Evolutionary conservation across 345 rosid species (phyloP).

Genomic region (Citrus glauca): DNA sequence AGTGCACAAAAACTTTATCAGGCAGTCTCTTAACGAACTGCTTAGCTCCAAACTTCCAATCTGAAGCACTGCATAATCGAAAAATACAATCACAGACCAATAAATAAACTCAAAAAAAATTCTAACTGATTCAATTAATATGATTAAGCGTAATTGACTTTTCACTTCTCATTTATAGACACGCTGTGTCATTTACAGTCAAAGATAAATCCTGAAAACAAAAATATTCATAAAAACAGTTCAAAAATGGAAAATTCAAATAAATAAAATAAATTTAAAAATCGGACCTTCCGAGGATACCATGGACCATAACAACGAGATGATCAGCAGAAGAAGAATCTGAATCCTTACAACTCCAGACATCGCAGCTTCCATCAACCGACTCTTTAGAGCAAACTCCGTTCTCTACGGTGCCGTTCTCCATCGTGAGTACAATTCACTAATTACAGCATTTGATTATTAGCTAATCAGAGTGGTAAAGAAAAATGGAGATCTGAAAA

Average conservation of each 20-base stretch:
- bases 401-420: slow-evolving; percentile 23
- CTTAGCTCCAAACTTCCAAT: slow-evolving; percentile 96
- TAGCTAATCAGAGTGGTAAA: no score
- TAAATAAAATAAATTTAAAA: background rate
- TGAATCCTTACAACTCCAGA: slow-evolving; percentile 63
- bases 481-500: background rate
- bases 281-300: slow-evolving; percentile 86
- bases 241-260: background rate
- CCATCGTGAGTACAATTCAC: slow-evolving; percentile 11
- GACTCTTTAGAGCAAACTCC: slow-evolving; percentile 69
- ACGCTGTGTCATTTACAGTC: background rate
- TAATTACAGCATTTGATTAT: slow-evolving; percentile 10
- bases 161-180: background rate
- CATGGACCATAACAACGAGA: slow-evolving; percentile 95
- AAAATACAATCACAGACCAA: background rate
- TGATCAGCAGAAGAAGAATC: slow-evolving; percentile 78
- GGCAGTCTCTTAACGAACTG: slow-evolving; percentile 73
- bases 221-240: background rate
- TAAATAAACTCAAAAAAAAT: background rate
- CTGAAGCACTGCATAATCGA: slow-evolving; percentile 52
- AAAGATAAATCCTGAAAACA: background rate
- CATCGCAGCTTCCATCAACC: slow-evolving; percentile 60
- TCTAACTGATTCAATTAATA: background rate
- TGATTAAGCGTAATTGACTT: background rate
- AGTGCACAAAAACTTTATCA: slow-evolving; percentile 80